These are phyloP conservation scores for Naganishia friedmannii DNA, from an alignment of 768 basidiomycete genomes.

Conservation along the genomic window DNA sequence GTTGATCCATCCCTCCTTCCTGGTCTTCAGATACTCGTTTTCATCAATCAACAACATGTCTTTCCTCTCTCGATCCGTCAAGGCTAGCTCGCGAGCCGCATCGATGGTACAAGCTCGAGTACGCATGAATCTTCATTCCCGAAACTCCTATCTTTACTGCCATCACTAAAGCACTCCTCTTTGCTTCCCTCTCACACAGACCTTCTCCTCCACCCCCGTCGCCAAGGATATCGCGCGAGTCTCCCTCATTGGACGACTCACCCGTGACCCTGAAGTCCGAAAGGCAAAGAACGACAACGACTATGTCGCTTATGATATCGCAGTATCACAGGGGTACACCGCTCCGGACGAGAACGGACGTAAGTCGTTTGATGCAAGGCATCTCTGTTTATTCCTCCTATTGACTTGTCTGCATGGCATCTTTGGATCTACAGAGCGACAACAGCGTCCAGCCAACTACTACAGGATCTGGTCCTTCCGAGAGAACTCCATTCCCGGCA, in stretches of 20 bases:
- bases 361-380: neutral
- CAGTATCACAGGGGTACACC: neutral
- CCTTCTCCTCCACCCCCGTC: conserved; percentile 16
- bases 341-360: conserved; percentile 16
- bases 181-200: neutral
- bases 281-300: conserved; percentile 22
- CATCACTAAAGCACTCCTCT: neutral
- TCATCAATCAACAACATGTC: conserved; percentile 9
- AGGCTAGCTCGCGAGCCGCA: conserved; percentile 16
- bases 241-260: conserved; percentile 18
- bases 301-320: conserved; percentile 3
- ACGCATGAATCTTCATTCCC: neutral
- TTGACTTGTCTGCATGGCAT: neutral
- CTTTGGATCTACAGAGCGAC: neutral
- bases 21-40: neutral
- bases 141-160: neutral
- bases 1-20: neutral
- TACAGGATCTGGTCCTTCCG: conserved; percentile 20
- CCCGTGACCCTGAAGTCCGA: conserved; percentile 13
- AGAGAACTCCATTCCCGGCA: neutral
- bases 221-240: conserved; percentile 13
- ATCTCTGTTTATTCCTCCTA: no score
- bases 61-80: conserved; percentile 20
- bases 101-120: conserved; percentile 21
- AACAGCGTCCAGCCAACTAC: conserved; percentile 2